Base-by-base conservation (phyloP, 768 basidiomycete genomes). In the Russula olivacea region DNA sequence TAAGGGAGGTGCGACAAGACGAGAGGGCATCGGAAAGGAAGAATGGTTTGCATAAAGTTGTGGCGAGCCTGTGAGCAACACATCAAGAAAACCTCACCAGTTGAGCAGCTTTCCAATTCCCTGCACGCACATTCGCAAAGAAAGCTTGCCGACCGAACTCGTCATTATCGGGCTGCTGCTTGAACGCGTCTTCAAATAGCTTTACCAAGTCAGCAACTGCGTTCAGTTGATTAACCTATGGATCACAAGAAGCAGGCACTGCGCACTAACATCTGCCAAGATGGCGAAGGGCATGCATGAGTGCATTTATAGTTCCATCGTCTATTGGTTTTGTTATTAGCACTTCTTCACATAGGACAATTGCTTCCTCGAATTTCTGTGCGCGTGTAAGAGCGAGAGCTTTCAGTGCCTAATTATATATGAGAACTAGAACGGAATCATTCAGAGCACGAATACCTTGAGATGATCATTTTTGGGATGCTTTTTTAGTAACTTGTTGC, bases 401-500 rank as follows among this genome's bases (percentile, higher is more conserved):
- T 77, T 93, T 93, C 64, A 93, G 76, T 62, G 92, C 82, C 91
- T 93, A 69, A 61, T 34, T 52, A 48, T 28, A 45, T 43, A 64
- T 67, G 38, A 69, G 68, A 47, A 48, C 28, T 21, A 28, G 9
- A 15, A 51, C 19, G n/a, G 55, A 41, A 50, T 48, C 17, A 3
- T 36, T 28, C 21, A 21, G 43, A 30, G 28, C 25, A 34, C 1
- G 59, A 71, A 43, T 61, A 83, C 91, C 80, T 90, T 91, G 71
- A 89, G 74, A 36, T 91, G 77, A 48, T 82, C 77, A 72, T 83
- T 88, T 72, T 81, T 84, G 30, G 89, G 87, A 68, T 91, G 82
- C 76, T 92, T 93, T 75, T 92, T 93, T 68, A 93, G 81, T 32
- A 93, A 73, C 74, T 93, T 93, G 74, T 91, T 93, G 76, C 91